Evolutionary conservation across 768 basidiomycete genomes (phyloP), one percentile per base, ranked within the genome.

Genomic region (Mrakia frigida): DNA sequence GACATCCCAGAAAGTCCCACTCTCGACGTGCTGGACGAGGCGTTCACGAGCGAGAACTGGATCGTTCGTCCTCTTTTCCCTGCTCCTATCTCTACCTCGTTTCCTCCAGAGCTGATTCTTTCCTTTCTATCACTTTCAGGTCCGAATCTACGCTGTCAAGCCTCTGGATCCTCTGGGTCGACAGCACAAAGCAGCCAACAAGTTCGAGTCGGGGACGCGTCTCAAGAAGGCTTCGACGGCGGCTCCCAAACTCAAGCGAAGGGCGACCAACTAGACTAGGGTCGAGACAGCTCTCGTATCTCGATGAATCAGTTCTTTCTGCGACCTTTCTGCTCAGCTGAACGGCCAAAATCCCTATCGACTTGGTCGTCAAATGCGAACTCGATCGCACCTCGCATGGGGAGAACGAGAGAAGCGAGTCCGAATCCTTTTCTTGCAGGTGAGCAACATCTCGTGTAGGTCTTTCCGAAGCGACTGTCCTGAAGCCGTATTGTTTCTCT

Each of bases 11-110:
- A 86, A 74, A 85, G 91, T 23, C 92, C 93, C 50, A 90, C 89
- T 52, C 86, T 98, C 50, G 93, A 99, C 83, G 91, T 90, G 80
- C 88, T 98, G 67, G 93, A 99, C 79, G 97, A 99, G 84, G 97
- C 96, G 11, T 99, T 95, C 86, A 99, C 97, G 2, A 93, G 94
- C 10, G 97, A 99, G 86, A 99, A 99, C 84, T 99, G 97, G 97
- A 96, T 99, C 79, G 96, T 94, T 81, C 84, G 89, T 86, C 59
- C 59, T 33, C 16, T 21, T 37, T 60, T 37, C 10, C 50, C 25
- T 21, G 6, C 52, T n/a, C 21, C 52, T 25, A 39, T 28, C 9
- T 37, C 41, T 10, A 23, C 6, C 59, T 60, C 10, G 0, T 14
- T n/a, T 52, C 21, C 67, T 21, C 46, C 68, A 1, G 50, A 10